Base-by-base conservation (phyloP, 176 grass and related monocot species). In the Microstegium vimineum region DNA sequence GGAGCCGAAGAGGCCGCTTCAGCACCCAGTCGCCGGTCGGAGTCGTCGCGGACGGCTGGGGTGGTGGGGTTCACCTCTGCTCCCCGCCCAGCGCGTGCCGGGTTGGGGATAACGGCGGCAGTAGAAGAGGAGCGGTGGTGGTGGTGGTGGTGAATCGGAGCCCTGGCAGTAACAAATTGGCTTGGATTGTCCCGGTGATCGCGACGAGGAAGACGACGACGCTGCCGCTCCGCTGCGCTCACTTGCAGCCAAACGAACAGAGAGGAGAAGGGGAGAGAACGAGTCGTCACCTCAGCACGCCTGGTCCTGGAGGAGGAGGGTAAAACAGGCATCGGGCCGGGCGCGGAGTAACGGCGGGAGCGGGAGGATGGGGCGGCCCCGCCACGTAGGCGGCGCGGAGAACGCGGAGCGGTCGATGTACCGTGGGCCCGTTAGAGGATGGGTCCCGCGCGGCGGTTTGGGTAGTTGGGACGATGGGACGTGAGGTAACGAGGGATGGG, bases 191-290 rank as follows among this genome's bases (percentile, higher is more conserved):
- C 2, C 20, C 23, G 71, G 76, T 56, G 82, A 66, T 71, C 83
- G 83, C 83, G 83, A 76, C n/a, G 43, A 57, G 43, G 82, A 71
- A 59, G 88, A 85, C 82, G 87, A 81, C 64, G 63, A n/a, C 22
- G 69, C 26, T 0, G 68, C 66, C 66, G 66, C 66, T 34, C 18
- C n/a, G 59, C 51, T 54, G 12, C 63, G 38, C 79, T 22, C 54
- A 6, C 41, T n/a, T 16, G 69, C 51, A 71, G 20, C 18, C 62
- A 28, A 36, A 20, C 17, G 16, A 54, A 33, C 60, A 4, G 0
- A 6, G 6, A 32, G 43, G n/a, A 15, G 70, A 67, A 40, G 35
- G 4, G 34, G 10, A 41, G 10, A 41, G 62, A 68, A 68, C 47
- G 1, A 10, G 74, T 37, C 32, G 17, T 22, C 51, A 6, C 79